Evolutionary conservation across 495 filamentous ascomycete species (phyloP), one percentile per base, ranked within the genome.

Genomic region (Tetracladium setigerum): DNA sequence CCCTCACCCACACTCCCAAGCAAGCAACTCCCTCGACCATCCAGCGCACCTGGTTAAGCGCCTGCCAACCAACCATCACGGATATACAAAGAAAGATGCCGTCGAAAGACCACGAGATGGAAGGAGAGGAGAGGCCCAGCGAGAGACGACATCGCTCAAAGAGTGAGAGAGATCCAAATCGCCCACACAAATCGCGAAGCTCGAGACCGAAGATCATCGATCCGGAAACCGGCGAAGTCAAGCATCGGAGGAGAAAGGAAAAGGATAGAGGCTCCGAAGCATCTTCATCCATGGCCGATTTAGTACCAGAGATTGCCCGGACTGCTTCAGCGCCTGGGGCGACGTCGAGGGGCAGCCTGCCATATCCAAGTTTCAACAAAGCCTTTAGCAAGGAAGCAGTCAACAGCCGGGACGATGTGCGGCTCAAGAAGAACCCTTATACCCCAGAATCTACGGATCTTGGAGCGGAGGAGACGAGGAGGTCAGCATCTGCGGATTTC

Each of bases 311-410:
- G 60, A 60, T 77, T 12, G 38, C 62, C 16, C 62, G 69, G 43
- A 62, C 62, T 17, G 56, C 62, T 4, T 65, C 59, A 32, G 43
- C 64, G 17, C 52, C 59, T 39, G 50, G 66, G 30, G 63, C 61
- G 41, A 65, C 52, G 18, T 68, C 67, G 12, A 60, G 73, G 44
- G 71, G 77, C 51, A 87, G 76, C 67, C 62, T 86, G 17, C 82
- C 88, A 11, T 96, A 96, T 60, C 89, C 90, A 4, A 74, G 69
- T 14, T 92, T 95, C 67, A 90, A 84, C 59, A 95, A 95, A 62
- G 82, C 83, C 31, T 84, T 94, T 61, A 92, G 87, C 75, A 91
- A 87, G 62, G 88, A 94, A 60, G 73, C 78, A 39, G 71, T 94
- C 32, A 68, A 72, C 40, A 79, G 74, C 60, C 73, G 73, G 54